Base-by-base conservation (phyloP, 305 asterid species). In the Fraxinus paxiana region DNA sequence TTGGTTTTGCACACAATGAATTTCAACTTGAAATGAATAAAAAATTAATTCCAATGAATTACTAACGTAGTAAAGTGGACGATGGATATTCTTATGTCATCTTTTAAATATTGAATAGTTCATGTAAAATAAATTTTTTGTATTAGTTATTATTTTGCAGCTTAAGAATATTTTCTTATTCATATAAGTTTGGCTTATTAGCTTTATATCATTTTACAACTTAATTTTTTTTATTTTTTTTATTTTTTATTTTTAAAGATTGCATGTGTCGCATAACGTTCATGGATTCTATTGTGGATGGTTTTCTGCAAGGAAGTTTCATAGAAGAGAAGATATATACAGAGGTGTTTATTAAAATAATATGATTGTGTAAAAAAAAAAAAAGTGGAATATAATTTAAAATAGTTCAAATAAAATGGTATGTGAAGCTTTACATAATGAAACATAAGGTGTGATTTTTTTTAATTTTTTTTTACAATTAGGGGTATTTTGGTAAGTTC, bases 121-220 rank as follows among this genome's bases (percentile, higher is more conserved):
- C 31, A 28, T 28, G 31, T 28, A 28, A 28, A 28, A 28, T 28
- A 28, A 28, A 2, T 28, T 28, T 28, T n/a, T 28, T 28, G 4
- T 28, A 28, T 28, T 28, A 28, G 31, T 28, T 28, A 28, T 28
- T 28, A 28, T 28, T 28, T 28, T 41, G 48, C 15, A 41, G 48
- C 12, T 41, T 41, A 41, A 41, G 12, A 41, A 41, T 2, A 41
- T 1, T 9, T 41, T 9, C 48, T 8, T 41, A 41, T 41, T 41
- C 48, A 41, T 41, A 9, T 41, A 8, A 41, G 12, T 31, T 31
- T 31, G 35, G 35, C 35, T 31, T 31, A 31, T 31, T 33, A 93
- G 90, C 15, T 13, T 46, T 46, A 13, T 13, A 13, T 46, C 56
- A 46, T 46, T 46, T 46, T 46, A 3, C 6, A 46, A 46, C 18